These are phyloP conservation scores for Mycosphaerella sp. DNA, from an alignment of 2,329 filamentous ascomycete genomes.

Conservation along the genomic window DNA sequence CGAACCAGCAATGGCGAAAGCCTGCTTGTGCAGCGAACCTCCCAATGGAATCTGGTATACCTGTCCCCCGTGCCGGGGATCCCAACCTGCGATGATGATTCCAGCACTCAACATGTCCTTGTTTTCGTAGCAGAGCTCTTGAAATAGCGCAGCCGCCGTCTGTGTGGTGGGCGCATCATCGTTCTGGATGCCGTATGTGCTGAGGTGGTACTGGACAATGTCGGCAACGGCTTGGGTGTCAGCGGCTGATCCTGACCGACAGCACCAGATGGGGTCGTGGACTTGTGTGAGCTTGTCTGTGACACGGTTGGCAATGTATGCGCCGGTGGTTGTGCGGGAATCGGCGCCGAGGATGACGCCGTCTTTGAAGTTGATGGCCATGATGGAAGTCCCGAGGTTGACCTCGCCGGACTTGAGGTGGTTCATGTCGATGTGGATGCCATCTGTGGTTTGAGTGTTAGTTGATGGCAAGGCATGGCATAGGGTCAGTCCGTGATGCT, in stretches of 20 bases:
- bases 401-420: constrained; percentile 98
- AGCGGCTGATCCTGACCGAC: constrained; percentile 91
- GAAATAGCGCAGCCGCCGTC: constrained; percentile 91
- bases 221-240: constrained; percentile 98
- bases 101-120: constrained; percentile 91
- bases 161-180: constrained; percentile 88
- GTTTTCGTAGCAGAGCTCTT: constrained; percentile 96
- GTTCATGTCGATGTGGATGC: constrained; percentile 98
- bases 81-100: constrained; percentile 98
- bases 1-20: constrained; percentile 92
- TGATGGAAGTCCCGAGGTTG: constrained; percentile 97
- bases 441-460: constrained; percentile 58
- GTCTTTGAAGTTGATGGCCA: constrained; percentile 99
- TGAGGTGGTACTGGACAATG: constrained; percentile 94
- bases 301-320: constrained; percentile 98
- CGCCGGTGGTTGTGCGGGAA: constrained; percentile 92
- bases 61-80: constrained; percentile 88
- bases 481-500: neutral
- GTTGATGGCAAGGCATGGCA: constrained; percentile 1
- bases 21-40: constrained; percentile 93
- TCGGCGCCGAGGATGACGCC: constrained; percentile 97
- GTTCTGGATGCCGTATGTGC: constrained; percentile 85
- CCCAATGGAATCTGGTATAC: constrained; percentile 97
- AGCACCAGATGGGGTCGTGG: constrained; percentile 99
- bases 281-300: constrained; percentile 99